Base-by-base conservation (phyloP, 2,329 filamentous ascomycete species). In the Clonostachys byssicola region DNA sequence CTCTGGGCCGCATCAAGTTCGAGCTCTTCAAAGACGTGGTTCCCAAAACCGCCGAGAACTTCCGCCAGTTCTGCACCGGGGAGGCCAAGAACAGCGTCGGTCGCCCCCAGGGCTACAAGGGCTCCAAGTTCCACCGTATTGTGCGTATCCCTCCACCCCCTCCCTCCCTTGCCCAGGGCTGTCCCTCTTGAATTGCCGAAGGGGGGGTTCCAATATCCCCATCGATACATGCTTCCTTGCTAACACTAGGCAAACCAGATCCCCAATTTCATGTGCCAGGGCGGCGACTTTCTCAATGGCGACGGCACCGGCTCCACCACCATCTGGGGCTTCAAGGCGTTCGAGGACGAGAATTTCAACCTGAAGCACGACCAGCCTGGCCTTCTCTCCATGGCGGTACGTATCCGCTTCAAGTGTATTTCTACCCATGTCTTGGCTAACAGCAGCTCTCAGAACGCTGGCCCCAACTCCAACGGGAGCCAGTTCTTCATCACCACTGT, bases 401-500 rank as follows among this genome's bases (percentile, higher is more conserved):
- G 86, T 78, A 12, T 34, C 36, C 18, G 23, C 41, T 43, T 18
- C 16, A 39, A 39, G 46, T 6, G 13, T 8, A 39, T 35, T 40
- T 14, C 9, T 44, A 14, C 39, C 40, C 42, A 35, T 20, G 12
- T 12, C 35, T 45, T 17, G 23, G 43, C 20, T 12, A 42, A 51
- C 44, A 17, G 44, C 34, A 34, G 45, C 6, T 6, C 38, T 7
- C 52, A 94, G 86, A 96, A 96, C 64, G 88, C 88, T 30, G 92
- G 92, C 1, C 88, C 89, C 46, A 88, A 96, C 68, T 92, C 89
- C 54, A 97, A 97, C 66, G 94, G 94, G 36, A 91, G 84, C 50
- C 94, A 97, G 63, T 99, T 99, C 76, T 99, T 99, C 77, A 92
- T 97, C 72, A 96, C 92, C 3, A 94, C 89, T 0, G 87, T 87